Base-by-base conservation (phyloP, 2,329 filamentous ascomycete species). In the Sporothrix globosa region DNA sequence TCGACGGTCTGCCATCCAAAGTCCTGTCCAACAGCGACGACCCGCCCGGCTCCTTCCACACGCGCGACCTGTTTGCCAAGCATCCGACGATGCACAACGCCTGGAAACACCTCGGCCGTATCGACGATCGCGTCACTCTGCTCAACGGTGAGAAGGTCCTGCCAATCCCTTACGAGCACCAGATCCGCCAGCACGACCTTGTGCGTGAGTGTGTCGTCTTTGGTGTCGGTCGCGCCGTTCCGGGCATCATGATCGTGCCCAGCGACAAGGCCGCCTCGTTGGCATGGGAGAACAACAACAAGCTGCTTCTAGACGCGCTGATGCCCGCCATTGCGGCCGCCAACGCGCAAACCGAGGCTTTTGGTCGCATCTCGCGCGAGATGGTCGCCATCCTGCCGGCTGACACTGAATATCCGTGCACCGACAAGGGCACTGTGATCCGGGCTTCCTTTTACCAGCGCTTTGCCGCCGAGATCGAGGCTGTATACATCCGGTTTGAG, bases 341-440 rank as follows among this genome's bases (percentile, higher is more conserved):
- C 3, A 79, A 81, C 58, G 69, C 72, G 19, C 72, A 73, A 3
- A 75, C 75, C 0, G 78, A 81, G 46, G 73, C 76, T 0, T 81
- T 77, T 69, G 78, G 77, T 0, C 77, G 75, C 27, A 81, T 88
- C 2, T 81, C 82, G 0, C 80, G 78, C 58, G 82, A 84, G 6
- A 83, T 88, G 79, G 76, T 88, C 14, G 76, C 81, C 0, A 76
- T 89, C 10, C 77, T 89, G 9, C 81, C 83, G 0, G 73, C 80
- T 0, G 78, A 79, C 19, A 74, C 77, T 0, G 74, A 79, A 0
- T 86, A 82, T 61, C 84, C 85, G 0, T 76, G 78, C 1, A 87
- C 85, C 0, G 86, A 87, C 69, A 87, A 88, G 74, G 83, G 83
- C 0, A 85, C 82, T 0, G 80, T 85, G 70, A 87, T 87, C 41